Evolutionary conservation across 1,139 yeast genomes (phyloP), one percentile per base, ranked within the genome.

Genomic region (Sugiyamaella japonica): DNA sequence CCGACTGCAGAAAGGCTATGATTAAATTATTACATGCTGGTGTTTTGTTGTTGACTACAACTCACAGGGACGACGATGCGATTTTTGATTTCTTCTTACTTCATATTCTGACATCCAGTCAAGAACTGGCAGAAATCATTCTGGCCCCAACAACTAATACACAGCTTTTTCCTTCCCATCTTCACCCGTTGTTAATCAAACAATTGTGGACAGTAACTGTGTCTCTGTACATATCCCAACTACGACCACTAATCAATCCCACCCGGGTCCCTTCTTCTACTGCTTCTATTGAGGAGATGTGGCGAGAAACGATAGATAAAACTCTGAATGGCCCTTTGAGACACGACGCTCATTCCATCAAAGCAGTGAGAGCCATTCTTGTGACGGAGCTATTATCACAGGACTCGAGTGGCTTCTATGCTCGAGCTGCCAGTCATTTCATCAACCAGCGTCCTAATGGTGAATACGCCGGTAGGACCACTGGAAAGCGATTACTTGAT

Each of bases 71-170:
- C 23, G 58, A 56, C 17, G 56, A 62, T 9, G 64, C 67, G 0
- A 55, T 47, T 12, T 68, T 60, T 52, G 66, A 65, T 50, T 70
- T 70, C 48, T 64, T 63, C 50, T 51, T 69, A 23, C 57, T 70
- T 23, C 73, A 70, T 48, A 56, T 66, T 3, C 58, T 71, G 36
- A 68, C 73, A 1, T 62, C 66, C 1, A 47, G 66, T 1, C 71
- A 68, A 17, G 73, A 66, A 13, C 54, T 61, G 6, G 58, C 61
- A 2, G 71, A 67, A 48, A 61, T 67, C 15, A 17, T 64, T 17
- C 42, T 58, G 4, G 53, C 51, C 32, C 56, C 59, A n/a, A 25
- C 59, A 12, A 25, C 32, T 15, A 54, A 56, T n/a, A 12, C 37
- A 1, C 53, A 55, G 6, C 42, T 62, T n/a, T 50, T 65, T 41